phyloP scores from a whole-genome alignment of 805 yeast species.

The Barnettozyma sucrosica region DNA sequence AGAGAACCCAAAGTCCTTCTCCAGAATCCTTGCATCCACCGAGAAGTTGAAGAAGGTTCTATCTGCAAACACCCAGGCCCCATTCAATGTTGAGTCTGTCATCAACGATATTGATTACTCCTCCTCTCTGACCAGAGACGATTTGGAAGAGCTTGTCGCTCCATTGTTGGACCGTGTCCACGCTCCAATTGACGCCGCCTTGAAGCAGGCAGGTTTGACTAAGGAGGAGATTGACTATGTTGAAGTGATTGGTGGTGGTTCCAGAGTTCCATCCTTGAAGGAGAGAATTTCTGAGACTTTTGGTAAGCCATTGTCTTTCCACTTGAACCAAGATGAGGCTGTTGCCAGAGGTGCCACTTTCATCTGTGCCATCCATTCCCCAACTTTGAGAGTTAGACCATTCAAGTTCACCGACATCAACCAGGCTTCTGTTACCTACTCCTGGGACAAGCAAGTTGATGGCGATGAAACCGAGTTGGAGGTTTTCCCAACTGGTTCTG shows the following conservation, averaged over 20 bases:
- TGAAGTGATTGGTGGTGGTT: constrained; percentile 97
- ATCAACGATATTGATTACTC: constrained; percentile 97
- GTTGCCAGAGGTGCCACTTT: constrained; percentile 99
- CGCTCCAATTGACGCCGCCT: constrained; percentile 75
- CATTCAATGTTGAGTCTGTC: constrained; percentile 90
- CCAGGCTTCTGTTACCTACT: constrained; percentile 87
- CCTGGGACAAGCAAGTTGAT: constrained; percentile 91
- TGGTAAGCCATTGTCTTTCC: constrained; percentile 82
- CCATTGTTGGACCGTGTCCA: constrained; percentile 76
- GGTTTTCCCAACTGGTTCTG: constrained; percentile 92
- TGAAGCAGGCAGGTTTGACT: constrained; percentile 69
- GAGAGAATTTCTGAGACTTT: constrained; percentile 72
- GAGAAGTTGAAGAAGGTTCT: constrained; percentile 93
- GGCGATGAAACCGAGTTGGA: constrained; percentile 86
- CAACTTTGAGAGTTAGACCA: constrained; percentile 97
- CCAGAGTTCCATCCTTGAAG: constrained; percentile 94
- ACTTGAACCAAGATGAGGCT: constrained; percentile 98
- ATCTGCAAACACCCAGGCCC: constrained; percentile 93
- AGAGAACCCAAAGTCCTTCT: constrained; percentile 90
- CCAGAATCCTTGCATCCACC: constrained; percentile 86
- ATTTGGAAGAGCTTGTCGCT: constrained; percentile 81
- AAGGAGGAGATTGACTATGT: constrained; percentile 78
- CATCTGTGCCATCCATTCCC: constrained; percentile 98
- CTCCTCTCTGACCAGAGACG: constrained; percentile 82
- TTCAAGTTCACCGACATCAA: constrained; percentile 96